Percentiles rank a stretch among this genome's conserved stretches.
phyloP scores from a whole-genome alignment of 2,329 filamentous ascomycete genomes.

The Emmonsiellopsis sp. region DNA sequence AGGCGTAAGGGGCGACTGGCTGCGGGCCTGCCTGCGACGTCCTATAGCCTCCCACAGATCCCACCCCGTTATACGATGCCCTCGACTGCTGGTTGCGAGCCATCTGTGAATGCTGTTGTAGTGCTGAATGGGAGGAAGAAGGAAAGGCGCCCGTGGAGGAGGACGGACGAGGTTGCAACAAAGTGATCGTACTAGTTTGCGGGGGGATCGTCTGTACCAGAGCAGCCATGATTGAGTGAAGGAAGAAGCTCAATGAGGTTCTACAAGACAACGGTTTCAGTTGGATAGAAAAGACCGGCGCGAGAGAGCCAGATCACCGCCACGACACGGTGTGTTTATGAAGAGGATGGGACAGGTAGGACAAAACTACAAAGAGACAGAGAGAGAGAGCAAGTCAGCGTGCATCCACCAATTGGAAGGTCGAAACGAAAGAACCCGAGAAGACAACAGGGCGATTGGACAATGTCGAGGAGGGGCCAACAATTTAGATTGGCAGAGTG shows the following conservation, averaged over 20 bases:
- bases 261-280: not conserved
- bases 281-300: not conserved
- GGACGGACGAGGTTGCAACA: slow-evolving; percentile 64
- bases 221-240: slow-evolving; percentile 60
- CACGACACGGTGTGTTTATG: not conserved
- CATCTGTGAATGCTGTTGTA: slow-evolving; percentile 40
- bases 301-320: not conserved
- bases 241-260: not conserved
- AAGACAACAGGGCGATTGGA: no score
- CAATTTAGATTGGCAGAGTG: no score
- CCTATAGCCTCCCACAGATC: slow-evolving; percentile 6
- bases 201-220: slow-evolving; percentile 74
- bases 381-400: not conserved
- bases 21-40: slow-evolving; percentile 43
- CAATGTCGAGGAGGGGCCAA: no score
- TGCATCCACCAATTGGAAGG: no score
- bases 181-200: slow-evolving; percentile 62
- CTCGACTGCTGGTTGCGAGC: slow-evolving; percentile 30
- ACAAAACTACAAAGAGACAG: not conserved
- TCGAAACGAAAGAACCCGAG: no score
- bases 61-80: slow-evolving; percentile 28
- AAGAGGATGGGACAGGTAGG: not conserved
- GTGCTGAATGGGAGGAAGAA: slow-evolving; percentile 22
- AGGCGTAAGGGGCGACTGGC: slow-evolving; percentile 69
- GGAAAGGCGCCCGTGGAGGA: slow-evolving; percentile 45